Evolutionary conservation across 2,329 filamentous ascomycete genomes (phyloP).

Genomic region (Alternaria alternata): DNA sequence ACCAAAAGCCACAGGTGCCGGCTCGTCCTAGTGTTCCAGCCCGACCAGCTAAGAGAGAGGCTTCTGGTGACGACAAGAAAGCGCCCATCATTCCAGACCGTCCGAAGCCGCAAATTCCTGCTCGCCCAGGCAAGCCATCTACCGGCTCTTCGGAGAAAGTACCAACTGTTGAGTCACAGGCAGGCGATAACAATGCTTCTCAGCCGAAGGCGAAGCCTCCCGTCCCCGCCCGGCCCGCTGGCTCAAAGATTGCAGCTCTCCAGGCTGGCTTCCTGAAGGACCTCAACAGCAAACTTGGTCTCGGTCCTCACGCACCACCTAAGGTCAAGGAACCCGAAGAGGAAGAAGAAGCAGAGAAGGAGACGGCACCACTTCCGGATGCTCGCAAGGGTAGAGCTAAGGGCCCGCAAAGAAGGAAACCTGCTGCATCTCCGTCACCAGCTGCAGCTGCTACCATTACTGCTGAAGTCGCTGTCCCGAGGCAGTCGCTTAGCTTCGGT

Average conservation of each 20-base stretch:
- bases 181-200: constrained; percentile 47
- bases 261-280: constrained; percentile 94
- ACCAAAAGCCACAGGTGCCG: constrained; percentile 41
- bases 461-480: constrained; percentile 48
- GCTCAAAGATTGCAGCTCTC: constrained; percentile 87
- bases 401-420: constrained; percentile 81
- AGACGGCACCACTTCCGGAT: constrained; percentile 82
- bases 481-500: constrained; percentile 35
- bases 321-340: constrained; percentile 77
- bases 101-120: constrained; percentile 70
- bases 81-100: constrained; percentile 64
- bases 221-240: constrained; percentile 78
- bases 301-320: constrained; percentile 79
- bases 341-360: constrained; percentile 60
- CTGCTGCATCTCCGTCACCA: constrained; percentile 69
- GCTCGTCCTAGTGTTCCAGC: constrained; percentile 43
- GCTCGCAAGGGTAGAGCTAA: constrained; percentile 89
- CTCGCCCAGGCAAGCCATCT: constrained; percentile 63
- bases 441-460: constrained; percentile 53
- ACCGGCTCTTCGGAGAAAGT: constrained; percentile 53
- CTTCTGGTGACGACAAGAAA: constrained; percentile 61
- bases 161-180: constrained; percentile 33
- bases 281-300: constrained; percentile 84
- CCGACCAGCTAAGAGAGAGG: constrained; percentile 47
- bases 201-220: constrained; percentile 79